Percentiles rank a stretch among this genome's conserved stretches.
These are phyloP conservation scores for Fusarium musae DNA, from an alignment of 2,329 filamentous ascomycete species.

Conservation along the genomic window DNA sequence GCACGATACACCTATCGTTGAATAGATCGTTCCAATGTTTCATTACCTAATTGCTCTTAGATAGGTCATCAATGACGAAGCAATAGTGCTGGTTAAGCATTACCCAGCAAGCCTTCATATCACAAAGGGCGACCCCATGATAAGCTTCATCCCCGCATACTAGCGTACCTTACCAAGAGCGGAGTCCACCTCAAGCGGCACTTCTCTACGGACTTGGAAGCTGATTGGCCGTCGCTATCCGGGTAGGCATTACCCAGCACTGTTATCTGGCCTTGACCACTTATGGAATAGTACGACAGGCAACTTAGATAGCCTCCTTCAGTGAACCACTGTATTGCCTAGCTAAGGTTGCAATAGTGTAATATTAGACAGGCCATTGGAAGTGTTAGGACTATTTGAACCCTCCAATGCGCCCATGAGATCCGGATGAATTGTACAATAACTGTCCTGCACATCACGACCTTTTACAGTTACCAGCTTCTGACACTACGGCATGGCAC, in stretches of 20 bases:
- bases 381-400: neutral
- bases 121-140: neutral
- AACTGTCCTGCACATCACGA: accelerated
- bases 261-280: neutral
- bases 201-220: neutral
- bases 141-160: neutral
- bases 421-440: neutral
- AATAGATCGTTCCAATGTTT: neutral
- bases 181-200: neutral
- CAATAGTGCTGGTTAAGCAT: neutral
- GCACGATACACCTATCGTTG: neutral
- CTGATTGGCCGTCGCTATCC: neutral
- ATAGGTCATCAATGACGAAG: neutral
- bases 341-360: neutral
- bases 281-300: neutral
- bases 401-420: neutral
- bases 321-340: neutral
- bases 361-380: neutral
- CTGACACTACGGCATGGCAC: neutral
- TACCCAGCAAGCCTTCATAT: neutral
- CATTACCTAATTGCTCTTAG: neutral
- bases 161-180: neutral
- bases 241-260: neutral
- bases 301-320: neutral
- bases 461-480: neutral